Conservation (phyloP, 192 early-diverging fungal genomes). For the Dimargaris xerosporica region DNA sequence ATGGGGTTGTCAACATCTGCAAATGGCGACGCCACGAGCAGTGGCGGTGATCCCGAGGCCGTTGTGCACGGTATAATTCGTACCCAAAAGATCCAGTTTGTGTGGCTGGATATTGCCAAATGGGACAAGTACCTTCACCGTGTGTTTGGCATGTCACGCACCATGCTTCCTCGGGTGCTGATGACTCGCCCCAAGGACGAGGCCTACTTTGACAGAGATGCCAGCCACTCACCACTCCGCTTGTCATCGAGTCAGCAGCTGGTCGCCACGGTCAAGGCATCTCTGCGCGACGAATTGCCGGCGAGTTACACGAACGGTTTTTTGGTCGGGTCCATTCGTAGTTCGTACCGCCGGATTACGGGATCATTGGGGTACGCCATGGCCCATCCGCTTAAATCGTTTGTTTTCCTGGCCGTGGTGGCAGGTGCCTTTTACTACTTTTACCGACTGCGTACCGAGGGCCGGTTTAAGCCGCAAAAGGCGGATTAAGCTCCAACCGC, state of each 20-base stretch:
- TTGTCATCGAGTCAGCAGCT: slow-evolving; percentile 24
- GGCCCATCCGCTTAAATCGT: not conserved
- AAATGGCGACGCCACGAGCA: slow-evolving; percentile 22
- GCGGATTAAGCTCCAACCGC: too few species aligned
- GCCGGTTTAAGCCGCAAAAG: slow-evolving; percentile 5
- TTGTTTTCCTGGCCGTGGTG: slow-evolving; percentile 15
- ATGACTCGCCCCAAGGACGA: slow-evolving; percentile 34
- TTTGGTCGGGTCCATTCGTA: slow-evolving; percentile 15
- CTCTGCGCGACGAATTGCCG: slow-evolving; percentile 21
- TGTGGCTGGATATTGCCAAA: slow-evolving; percentile 41
- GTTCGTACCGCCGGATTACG: slow-evolving; percentile 14
- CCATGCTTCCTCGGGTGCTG: slow-evolving; percentile 25
- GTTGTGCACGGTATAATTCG: too few species aligned
- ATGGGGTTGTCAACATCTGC: too few species aligned
- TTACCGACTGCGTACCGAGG: slow-evolving; percentile 11
- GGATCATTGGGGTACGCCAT: slow-evolving; percentile 15
- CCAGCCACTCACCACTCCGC: slow-evolving; percentile 17
- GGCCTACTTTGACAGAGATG: slow-evolving; percentile 19
- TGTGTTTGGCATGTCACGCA: slow-evolving; percentile 27
- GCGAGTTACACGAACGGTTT: slow-evolving; percentile 23
- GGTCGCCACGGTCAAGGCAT: slow-evolving; percentile 21
- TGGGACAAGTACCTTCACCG: slow-evolving; percentile 43
- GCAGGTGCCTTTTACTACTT: slow-evolving; percentile 15
- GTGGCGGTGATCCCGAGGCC: too few species aligned
- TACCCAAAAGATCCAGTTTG: slow-evolving; percentile 33